Conservation (phyloP, 805 yeast species). For the Nakazawaea peltata region DNA sequence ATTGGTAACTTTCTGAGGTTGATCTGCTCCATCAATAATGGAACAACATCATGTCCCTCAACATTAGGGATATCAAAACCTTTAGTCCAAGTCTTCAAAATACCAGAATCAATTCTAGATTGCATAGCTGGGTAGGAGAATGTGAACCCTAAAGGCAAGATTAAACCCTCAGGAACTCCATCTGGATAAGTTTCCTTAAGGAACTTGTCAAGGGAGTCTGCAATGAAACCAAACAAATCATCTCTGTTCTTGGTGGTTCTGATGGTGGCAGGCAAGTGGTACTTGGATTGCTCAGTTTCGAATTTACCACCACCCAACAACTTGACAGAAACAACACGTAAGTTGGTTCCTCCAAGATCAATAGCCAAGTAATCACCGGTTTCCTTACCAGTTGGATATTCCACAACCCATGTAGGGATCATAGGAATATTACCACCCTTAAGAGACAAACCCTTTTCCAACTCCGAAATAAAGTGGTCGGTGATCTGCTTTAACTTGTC, state of each 20-base stretch:
- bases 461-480: constrained; percentile 41
- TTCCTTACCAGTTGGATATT: constrained; percentile 49
- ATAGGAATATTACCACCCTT: constrained; percentile 54
- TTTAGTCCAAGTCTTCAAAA: constrained; percentile 96
- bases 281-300: constrained; percentile 84
- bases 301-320: constrained; percentile 73
- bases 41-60: constrained; percentile 93
- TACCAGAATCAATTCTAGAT: constrained; percentile 73
- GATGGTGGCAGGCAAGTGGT: constrained; percentile 66
- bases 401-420: constrained; percentile 56
- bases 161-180: constrained; percentile 43
- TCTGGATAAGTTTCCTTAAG: constrained; percentile 61
- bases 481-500: constrained; percentile 35
- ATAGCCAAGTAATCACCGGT: constrained; percentile 52
- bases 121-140: constrained; percentile 92
- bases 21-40: constrained; percentile 76
- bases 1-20: constrained; percentile 66
- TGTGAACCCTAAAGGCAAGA: constrained; percentile 88
- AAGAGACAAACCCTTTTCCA: constrained; percentile 42
- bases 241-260: constrained; percentile 73
- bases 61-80: constrained; percentile 94
- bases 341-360: constrained; percentile 57
- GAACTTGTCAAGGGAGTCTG: constrained; percentile 72
- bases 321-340: constrained; percentile 44
- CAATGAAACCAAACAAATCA: constrained; percentile 83